Percentiles rank a stretch among this genome's conserved stretches.
phyloP scores from a whole-genome alignment of 495 filamentous ascomycete genomes.

The Aspergillus coremiiformis region DNA sequence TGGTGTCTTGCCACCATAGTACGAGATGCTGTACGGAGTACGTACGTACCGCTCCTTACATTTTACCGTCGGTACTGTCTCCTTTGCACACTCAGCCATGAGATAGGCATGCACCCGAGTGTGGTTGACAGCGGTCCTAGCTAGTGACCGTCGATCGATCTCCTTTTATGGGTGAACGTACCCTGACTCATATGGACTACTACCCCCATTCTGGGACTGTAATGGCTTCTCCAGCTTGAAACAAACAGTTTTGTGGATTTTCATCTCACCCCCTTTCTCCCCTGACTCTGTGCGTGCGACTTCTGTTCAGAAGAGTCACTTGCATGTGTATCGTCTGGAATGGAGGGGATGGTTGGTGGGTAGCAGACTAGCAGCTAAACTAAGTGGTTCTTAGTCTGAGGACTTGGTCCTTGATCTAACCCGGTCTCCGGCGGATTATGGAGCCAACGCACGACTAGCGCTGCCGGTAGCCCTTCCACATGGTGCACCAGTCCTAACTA shows the following conservation, averaged over 20 bases:
- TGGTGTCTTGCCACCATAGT: constrained; percentile 1
- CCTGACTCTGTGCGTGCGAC: background rate
- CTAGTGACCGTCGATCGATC: constrained; percentile 5
- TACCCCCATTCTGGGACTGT: background rate
- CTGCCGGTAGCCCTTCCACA: constrained; percentile 19
- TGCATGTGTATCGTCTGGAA: constrained; percentile 3
- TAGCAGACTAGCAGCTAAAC: constrained; percentile 13
- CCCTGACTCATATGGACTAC: background rate
- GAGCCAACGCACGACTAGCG: constrained; percentile 22
- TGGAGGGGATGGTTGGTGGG: constrained; percentile 12
- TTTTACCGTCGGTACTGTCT: background rate
- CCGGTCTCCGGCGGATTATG: constrained; percentile 21
- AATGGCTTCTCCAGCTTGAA: background rate
- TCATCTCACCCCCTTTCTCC: background rate
- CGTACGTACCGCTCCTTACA: constrained; percentile 14
- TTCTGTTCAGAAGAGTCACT: background rate
- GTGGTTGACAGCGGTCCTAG: constrained; percentile 3
- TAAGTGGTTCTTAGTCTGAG: constrained; percentile 14
- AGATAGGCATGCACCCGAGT: background rate
- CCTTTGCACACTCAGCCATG: background rate
- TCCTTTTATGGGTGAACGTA: background rate
- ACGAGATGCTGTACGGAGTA: background rate
- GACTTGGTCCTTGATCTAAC: constrained; percentile 14
- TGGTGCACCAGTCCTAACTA: constrained; percentile 9
- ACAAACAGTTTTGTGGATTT: background rate